A percentile compares a stretch with the other conserved stretches of the same genome.
These are phyloP conservation scores for Tripidium arundinaceum DNA, from an alignment of 202 grass and related monocot species.

Conservation along the genomic window DNA sequence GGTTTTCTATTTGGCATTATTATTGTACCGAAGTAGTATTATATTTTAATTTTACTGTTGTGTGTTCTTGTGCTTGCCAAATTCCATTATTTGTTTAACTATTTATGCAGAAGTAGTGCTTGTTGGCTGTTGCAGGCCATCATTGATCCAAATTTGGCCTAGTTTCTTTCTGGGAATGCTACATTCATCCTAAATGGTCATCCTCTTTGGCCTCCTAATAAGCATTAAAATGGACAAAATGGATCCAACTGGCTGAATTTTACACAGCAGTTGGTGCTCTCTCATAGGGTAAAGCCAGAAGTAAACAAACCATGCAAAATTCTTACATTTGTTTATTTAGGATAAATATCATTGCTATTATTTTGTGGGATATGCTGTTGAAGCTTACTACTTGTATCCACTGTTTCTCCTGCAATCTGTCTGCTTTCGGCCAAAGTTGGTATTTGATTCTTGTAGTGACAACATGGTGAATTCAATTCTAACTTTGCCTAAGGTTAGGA, in stretches of 20 bases:
- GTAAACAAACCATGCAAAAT: background rate
- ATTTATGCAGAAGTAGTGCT: constrained; percentile 16
- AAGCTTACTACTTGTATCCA: constrained; percentile 4
- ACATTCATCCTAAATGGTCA: background rate
- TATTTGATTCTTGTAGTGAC: background rate
- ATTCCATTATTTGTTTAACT: constrained; percentile 5
- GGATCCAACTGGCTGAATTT: background rate
- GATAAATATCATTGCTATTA: background rate
- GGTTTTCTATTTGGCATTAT: background rate
- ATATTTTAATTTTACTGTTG: background rate
- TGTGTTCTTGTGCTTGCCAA: constrained; percentile 7
- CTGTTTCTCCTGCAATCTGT: background rate
- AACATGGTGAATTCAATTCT: background rate
- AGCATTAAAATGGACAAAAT: constrained; percentile 4
- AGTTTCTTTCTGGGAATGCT: background rate
- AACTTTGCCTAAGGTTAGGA: background rate
- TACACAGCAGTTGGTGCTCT: background rate
- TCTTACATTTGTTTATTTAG: background rate
- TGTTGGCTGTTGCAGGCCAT: constrained; percentile 13
- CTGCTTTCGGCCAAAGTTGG: background rate
- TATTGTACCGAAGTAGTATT: constrained; percentile 17
- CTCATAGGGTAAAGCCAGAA: constrained; percentile 14
- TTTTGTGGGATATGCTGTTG: background rate
- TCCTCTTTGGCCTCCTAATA: background rate
- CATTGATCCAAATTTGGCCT: background rate